These are phyloP conservation scores for Pharus latifolius DNA, from an alignment of 176 grass and related monocot species.

Conservation along the genomic window DNA sequence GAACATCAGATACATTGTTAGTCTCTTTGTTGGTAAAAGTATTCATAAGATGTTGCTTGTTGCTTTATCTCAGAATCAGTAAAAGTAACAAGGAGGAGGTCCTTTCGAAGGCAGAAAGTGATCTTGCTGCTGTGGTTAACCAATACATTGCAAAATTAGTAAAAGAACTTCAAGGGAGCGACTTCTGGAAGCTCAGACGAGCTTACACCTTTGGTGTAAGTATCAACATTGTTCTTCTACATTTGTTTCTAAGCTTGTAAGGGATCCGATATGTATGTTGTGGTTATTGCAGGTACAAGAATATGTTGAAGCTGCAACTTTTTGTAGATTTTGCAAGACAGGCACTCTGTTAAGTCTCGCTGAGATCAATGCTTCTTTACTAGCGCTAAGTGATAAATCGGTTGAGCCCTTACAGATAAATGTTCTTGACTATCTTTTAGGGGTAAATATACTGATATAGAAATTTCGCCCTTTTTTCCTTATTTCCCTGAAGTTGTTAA, in stretches of 20 bases:
- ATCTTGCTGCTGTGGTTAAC: conserved; percentile 67
- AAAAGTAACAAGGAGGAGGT: conserved; percentile 80
- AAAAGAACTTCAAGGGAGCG: conserved; percentile 82
- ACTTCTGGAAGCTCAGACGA: conserved; percentile 98
- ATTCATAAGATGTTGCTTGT: conserved; percentile 1
- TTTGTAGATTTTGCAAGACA: conserved; percentile 88
- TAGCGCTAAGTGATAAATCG: conserved; percentile 55
- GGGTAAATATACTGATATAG: conserved; percentile 39
- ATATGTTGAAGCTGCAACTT: conserved; percentile 86
- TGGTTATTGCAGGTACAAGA: conserved; percentile 75
- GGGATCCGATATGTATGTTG: not conserved
- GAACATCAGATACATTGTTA: not conserved
- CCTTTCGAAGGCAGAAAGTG: conserved; percentile 86
- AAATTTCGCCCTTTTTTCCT: not conserved
- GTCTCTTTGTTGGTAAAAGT: conserved; percentile 11
- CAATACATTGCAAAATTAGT: conserved; percentile 79
- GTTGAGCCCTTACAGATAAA: conserved; percentile 91
- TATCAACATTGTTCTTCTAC: conserved; percentile 7
- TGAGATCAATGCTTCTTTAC: conserved; percentile 89
- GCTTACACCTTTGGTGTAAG: conserved; percentile 89
- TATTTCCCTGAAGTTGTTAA: conserved; percentile 2
- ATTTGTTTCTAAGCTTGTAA: conserved; percentile 5
- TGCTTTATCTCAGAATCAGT: conserved; percentile 60
- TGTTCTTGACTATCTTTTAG: conserved; percentile 85
- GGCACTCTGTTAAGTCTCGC: conserved; percentile 76